These are phyloP conservation scores for Neurospora sublineolata DNA, from an alignment of 495 filamentous ascomycete genomes.

Conservation along the genomic window DNA sequence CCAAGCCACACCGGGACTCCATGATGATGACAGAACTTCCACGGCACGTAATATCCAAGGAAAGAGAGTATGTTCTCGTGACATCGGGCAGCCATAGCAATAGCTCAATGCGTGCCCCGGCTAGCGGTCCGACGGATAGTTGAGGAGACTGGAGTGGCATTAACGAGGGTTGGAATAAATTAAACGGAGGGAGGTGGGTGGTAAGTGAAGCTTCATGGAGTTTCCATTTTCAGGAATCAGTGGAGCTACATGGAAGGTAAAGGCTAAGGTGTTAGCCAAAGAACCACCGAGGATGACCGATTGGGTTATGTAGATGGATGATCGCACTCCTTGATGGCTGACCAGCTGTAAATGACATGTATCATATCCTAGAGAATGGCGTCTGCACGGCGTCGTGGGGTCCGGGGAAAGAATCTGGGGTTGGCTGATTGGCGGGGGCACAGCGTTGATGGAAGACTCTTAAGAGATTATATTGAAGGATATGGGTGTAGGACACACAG, in stretches of 20 bases:
- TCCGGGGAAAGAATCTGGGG: neutral
- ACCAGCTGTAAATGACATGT: neutral
- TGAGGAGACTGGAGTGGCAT: neutral
- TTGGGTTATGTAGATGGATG: neutral
- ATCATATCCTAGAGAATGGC: neutral
- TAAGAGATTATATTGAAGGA: neutral
- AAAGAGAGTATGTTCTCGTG: neutral
- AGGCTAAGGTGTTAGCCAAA: neutral
- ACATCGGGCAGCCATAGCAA: neutral
- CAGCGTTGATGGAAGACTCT: neutral
- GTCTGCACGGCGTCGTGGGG: neutral
- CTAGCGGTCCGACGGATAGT: neutral
- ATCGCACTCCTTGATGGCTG: neutral
- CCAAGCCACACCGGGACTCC: neutral
- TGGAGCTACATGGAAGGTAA: neutral
- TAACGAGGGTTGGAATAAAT: neutral
- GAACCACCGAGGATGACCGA: neutral
- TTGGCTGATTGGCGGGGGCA: neutral
- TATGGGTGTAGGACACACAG: neutral
- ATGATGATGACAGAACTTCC: neutral
- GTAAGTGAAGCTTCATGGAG: neutral
- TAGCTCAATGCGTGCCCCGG: neutral
- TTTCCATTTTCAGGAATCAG: neutral
- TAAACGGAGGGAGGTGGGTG: neutral
- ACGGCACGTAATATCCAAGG: neutral